Base-by-base conservation (phyloP, 352 stramenopile genomes). In the Pythium biforme region DNA sequence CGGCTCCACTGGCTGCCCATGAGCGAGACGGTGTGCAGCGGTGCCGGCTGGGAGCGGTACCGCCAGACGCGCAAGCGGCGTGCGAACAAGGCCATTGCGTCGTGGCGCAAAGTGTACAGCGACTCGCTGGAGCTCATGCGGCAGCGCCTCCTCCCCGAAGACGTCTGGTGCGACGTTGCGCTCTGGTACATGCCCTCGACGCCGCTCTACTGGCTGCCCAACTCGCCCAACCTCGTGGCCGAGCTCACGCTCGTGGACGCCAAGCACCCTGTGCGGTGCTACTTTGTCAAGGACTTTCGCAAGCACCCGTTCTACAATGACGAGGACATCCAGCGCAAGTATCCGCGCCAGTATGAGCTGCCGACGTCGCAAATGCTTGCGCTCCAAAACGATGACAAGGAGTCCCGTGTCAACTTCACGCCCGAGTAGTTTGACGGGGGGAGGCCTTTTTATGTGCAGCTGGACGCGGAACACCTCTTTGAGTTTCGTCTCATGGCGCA, bases 111-210 rank as follows among this genome's bases (percentile, higher is more conserved):
- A 48, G 53, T 81, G 22, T 81, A 81, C 52, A 68, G 67, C 31
- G 62, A 78, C 51, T 80, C 73, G 54, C 73, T 80, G 46, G 69
- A 80, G 49, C 73, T 80, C 66, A 80, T 80, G 62, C 62, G 67
- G 22, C 46, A 62, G n/a, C 63, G 70, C 14, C 56, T 62, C 8
- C 48, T 80, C 33, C 73, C 70, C 3, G 67, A 74, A 17, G 73
- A 80, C 47, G 63, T 80, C 20, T 80, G 73, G 73, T 80, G 73
- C 51, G 73, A 80, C 51, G 68, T 72, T 5, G 52, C 68, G 47
- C 64, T 80, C 14, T 80, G 73, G 73, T 80, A 80, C 63, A 80
- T 80, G 73, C 73, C 73, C 5, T 64, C 62, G 29, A 72, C 68
- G 26, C 70, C 70, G 45, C 63, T 77, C 45, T 74, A 75, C 58